A percentile compares a stretch with the other conserved stretches of the same genome.
These are phyloP conservation scores for Penicillium bovifimosum DNA, from an alignment of 495 filamentous ascomycete genomes.

Conservation along the genomic window DNA sequence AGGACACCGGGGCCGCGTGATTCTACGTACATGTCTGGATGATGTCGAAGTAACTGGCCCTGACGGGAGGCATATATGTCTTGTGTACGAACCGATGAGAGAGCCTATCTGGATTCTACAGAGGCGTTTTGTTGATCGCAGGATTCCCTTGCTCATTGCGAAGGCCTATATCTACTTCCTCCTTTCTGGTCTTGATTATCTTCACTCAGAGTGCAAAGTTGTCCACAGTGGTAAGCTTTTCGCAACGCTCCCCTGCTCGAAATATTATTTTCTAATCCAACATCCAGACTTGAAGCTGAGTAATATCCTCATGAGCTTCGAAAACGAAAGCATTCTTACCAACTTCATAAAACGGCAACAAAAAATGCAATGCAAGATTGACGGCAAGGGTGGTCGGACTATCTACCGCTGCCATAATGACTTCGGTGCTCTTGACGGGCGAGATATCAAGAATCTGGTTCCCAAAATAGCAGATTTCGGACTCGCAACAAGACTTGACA, in stretches of 20 bases:
- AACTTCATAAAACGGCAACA: slow-evolving; percentile 1
- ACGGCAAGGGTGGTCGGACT: slow-evolving; percentile 7
- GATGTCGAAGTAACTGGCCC: slow-evolving; percentile 21
- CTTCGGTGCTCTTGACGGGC: slow-evolving; percentile 23
- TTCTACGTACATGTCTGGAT: slow-evolving; percentile 13
- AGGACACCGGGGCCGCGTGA: slow-evolving; percentile 17
- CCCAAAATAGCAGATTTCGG: slow-evolving; percentile 79
- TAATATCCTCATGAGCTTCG: slow-evolving; percentile 10
- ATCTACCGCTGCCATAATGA: slow-evolving; percentile 30
- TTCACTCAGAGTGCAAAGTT: slow-evolving; percentile 27
- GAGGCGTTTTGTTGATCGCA: slow-evolving; percentile 16
- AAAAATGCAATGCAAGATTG: slow-evolving; percentile 10
- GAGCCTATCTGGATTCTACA: slow-evolving; percentile 25
- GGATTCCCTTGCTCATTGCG: slow-evolving; percentile 15
- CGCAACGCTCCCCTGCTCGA: too few relatives aligned
- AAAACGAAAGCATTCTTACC: slow-evolving; percentile 10
- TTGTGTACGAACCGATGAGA: slow-evolving; percentile 34
- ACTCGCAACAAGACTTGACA: slow-evolving; percentile 47
- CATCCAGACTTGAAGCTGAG: background rate
- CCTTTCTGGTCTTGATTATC: slow-evolving; percentile 34
- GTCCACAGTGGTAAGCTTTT: background rate
- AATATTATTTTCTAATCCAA: too few relatives aligned
- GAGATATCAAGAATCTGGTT: slow-evolving; percentile 12
- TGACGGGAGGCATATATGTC: slow-evolving; percentile 28
- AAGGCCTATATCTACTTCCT: slow-evolving; percentile 30